Conservation (phyloP, 2,329 filamentous ascomycete genomes). For the Cordyceps fumosorosea region DNA sequence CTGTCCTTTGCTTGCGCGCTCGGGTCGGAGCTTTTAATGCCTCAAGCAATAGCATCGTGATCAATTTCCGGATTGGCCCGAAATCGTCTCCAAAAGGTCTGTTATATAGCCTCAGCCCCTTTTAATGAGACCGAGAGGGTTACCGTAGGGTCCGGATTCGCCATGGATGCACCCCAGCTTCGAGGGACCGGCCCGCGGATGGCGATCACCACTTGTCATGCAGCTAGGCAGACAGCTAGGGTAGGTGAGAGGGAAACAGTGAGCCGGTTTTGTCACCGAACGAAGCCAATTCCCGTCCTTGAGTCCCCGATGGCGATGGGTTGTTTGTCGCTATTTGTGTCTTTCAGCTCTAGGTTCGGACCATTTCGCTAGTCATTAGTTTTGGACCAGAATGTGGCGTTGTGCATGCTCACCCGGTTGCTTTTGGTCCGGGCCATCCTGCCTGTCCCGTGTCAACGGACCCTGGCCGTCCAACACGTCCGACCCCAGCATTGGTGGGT, state of each 20-base stretch:
- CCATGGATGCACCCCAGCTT: neutral
- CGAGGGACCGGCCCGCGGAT: conserved; percentile 4
- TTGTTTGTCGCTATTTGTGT: neutral
- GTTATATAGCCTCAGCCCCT: neutral
- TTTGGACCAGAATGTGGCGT: neutral
- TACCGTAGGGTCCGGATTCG: neutral
- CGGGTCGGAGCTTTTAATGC: neutral
- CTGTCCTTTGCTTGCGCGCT: neutral
- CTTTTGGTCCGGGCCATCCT: neutral
- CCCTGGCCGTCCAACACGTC: conserved; percentile 1
- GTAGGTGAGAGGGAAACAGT: neutral
- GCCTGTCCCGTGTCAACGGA: neutral
- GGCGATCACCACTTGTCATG: neutral
- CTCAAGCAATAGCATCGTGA: conserved; percentile 1
- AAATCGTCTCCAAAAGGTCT: neutral
- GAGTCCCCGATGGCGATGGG: neutral
- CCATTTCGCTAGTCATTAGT: neutral
- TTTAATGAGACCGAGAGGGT: neutral
- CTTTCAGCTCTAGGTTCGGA: neutral
- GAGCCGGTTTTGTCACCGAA: neutral
- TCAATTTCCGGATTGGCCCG: neutral
- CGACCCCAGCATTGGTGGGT: neutral
- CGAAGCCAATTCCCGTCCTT: neutral
- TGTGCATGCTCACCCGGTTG: neutral
- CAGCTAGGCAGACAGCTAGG: neutral